Base-by-base conservation (phyloP, 225 moss, liverwort and hornwort species). In the Bryum argenteum region DNA sequence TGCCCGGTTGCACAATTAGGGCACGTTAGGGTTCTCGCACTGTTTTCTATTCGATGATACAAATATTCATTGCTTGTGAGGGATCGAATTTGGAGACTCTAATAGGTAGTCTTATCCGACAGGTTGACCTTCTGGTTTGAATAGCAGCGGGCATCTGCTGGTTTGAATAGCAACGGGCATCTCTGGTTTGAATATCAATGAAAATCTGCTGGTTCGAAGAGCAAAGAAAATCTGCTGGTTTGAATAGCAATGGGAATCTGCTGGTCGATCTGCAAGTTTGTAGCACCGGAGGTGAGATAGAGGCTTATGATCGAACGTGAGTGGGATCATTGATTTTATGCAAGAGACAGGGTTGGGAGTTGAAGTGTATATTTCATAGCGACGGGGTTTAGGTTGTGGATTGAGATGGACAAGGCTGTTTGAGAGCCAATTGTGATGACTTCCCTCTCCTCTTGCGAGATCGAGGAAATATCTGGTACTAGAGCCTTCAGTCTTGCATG, bases 11-110 rank as follows among this genome's bases (percentile, higher is more conserved):
- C 10, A 8, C 11, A 79, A 74, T 69, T 69, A 74, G 74, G 79
- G 41, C 55, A 56, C 20, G 65, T 75, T 80, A 65, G 71, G 75
- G 75, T 80, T 66, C 61, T 63, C 48, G 21, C 66, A 40, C 64
- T 39, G 8, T 50, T 5, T 48, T 51, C 22, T 16, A 24, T 18
- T n/a, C n/a, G 45, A 39, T 16, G 78, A 73, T 67, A 37, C 50
- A 63, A 12, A 41, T 69, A 10, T 39, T n/a, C n/a, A 47, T 73
- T 61, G 37, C n/a, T 38, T n/a, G 21, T 45, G 59, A 58, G 74
- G 42, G 58, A 41, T 74, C 57, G 50, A 51, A 8, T 47, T 11
- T 45, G 11, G 10, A 45, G 66, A 16, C 23, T 50, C 26, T 0
- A 4, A 50, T 57, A 10, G 9, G 63, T 13, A 28, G 65, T 13